phyloP scores from a whole-genome alignment of 768 basidiomycete genomes.

The Coprinellus micaceus region DNA sequence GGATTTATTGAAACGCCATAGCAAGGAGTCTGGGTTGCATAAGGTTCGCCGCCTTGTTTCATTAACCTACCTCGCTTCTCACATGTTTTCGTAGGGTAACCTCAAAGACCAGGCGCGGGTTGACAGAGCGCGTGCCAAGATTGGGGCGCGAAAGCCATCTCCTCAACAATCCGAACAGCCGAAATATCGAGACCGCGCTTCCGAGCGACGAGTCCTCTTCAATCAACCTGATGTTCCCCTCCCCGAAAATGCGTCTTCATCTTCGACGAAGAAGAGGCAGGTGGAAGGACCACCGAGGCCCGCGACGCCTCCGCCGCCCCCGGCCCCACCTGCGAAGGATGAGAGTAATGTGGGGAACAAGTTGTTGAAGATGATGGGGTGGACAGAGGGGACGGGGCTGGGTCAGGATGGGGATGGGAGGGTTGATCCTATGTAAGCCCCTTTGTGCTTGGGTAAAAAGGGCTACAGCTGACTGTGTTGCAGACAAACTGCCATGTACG shows the following conservation, averaged over 20 bases:
- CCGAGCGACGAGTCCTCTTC: slow-evolving; percentile 84
- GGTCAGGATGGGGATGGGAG: slow-evolving; percentile 81
- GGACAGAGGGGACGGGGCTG: slow-evolving; percentile 86
- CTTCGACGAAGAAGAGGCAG: slow-evolving; percentile 32
- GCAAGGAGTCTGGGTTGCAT: slow-evolving; percentile 91
- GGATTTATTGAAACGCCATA: slow-evolving; percentile 86
- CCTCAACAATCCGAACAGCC: slow-evolving; percentile 30
- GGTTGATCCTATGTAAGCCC: slow-evolving; percentile 79
- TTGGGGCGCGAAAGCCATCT: slow-evolving; percentile 38
- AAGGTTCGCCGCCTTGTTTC: slow-evolving; percentile 63
- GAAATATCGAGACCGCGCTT: slow-evolving; percentile 94
- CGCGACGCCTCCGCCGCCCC: slow-evolving; percentile 55
- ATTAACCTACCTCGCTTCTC: slow-evolving; percentile 13
- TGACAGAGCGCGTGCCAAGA: slow-evolving; percentile 72
- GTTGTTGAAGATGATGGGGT: slow-evolving; percentile 96
- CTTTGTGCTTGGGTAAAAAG: too few species aligned
- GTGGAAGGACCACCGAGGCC: slow-evolving; percentile 59
- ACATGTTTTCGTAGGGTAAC: slow-evolving; percentile 66
- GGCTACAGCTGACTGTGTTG: slow-evolving; percentile 9
- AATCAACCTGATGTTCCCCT: slow-evolving; percentile 87
- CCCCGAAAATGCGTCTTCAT: slow-evolving; percentile 35
- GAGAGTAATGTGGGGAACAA: slow-evolving; percentile 88
- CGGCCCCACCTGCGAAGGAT: slow-evolving; percentile 73
- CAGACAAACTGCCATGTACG: slow-evolving; percentile 82
- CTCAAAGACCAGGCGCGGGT: slow-evolving; percentile 68